Evolutionary conservation across 371 early-diverging fungal species (phyloP).

Genomic region (Zychaea mexicana): DNA sequence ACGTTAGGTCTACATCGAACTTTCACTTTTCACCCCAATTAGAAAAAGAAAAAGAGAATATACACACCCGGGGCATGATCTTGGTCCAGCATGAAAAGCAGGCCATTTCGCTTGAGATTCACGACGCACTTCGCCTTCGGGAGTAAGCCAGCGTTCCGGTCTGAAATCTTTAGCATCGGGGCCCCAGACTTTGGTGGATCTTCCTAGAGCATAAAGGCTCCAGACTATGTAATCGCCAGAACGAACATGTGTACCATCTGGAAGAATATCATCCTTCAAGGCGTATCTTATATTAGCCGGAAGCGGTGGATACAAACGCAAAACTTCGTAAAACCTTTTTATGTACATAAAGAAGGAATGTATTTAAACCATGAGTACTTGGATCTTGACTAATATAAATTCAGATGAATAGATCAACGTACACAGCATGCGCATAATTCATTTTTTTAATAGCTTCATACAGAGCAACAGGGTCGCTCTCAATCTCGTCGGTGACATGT

Average conservation of each 20-base stretch:
- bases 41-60: not conserved
- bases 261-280: constrained; percentile 68
- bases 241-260: constrained; percentile 65
- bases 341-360: not conserved
- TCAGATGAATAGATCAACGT: constrained; percentile 24
- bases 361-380: too few relatives aligned
- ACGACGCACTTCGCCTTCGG: constrained; percentile 37
- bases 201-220: constrained; percentile 56
- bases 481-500: constrained; percentile 26
- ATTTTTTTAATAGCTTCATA: constrained; percentile 54
- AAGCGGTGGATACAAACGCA: constrained; percentile 76
- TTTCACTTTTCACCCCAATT: too few relatives aligned
- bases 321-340: constrained; percentile 58
- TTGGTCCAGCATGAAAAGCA: constrained; percentile 72
- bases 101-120: constrained; percentile 52
- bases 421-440: constrained; percentile 63
- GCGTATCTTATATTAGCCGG: constrained; percentile 69
- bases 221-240: constrained; percentile 59
- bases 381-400: too few relatives aligned
- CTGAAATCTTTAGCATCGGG: constrained; percentile 55
- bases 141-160: constrained; percentile 65
- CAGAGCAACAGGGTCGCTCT: constrained; percentile 24
- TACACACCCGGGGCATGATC: constrained; percentile 62
- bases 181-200: constrained; percentile 62
- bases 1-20: too few relatives aligned